phyloP scores from a whole-genome alignment of 257 asterid genomes.

The Rauvolfia tetraphylla region DNA sequence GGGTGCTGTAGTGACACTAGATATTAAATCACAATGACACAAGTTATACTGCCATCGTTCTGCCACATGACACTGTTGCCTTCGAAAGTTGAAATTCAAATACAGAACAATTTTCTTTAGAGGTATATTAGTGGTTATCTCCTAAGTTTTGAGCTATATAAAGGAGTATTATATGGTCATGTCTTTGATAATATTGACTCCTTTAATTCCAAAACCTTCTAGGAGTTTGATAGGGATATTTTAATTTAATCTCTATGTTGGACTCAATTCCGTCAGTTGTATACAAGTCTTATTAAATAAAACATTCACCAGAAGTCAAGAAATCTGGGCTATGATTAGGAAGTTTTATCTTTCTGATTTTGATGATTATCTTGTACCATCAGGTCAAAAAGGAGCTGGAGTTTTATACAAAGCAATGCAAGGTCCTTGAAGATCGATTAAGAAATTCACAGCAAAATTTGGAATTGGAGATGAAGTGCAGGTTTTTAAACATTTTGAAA shows the following conservation, averaged over 20 bases:
- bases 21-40: not conserved
- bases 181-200: not conserved
- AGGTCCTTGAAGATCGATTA: slow-evolving; percentile 40
- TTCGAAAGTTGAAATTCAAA: not conserved
- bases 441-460: slow-evolving; percentile 30
- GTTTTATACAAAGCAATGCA: slow-evolving; percentile 44
- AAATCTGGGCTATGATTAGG: not conserved
- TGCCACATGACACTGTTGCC: not conserved
- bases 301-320: not conserved
- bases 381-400: slow-evolving; percentile 62
- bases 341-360: slow-evolving; percentile 4
- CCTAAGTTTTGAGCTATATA: not conserved
- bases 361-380: slow-evolving; percentile 18
- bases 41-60: not conserved
- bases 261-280: not conserved
- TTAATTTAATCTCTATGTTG: not conserved
- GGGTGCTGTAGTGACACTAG: not conserved
- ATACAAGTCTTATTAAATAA: not conserved
- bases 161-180: not conserved
- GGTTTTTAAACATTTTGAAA: slow-evolving; percentile 33
- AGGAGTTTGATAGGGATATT: not conserved
- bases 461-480: slow-evolving; percentile 37
- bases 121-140: not conserved
- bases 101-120: not conserved
- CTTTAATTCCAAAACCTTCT: not conserved